Percentiles rank a stretch among this genome's conserved stretches.
Conservation (phyloP, 2,329 filamentous ascomycete genomes). For the Penicillium sp. region DNA sequence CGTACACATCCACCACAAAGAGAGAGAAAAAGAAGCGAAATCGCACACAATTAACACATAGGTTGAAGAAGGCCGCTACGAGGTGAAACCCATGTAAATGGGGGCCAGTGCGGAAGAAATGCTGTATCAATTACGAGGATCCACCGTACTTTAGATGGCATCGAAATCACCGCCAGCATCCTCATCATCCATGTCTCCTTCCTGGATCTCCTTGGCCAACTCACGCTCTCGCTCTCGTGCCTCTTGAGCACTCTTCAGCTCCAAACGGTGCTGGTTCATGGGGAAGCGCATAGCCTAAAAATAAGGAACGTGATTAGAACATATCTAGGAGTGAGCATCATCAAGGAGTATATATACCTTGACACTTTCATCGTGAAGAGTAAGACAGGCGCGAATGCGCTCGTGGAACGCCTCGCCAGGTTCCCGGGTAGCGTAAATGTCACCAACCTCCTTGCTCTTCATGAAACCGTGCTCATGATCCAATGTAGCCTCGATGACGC, state of each 20-base stretch:
- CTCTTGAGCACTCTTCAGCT: conserved; percentile 97
- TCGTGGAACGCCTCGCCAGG: conserved; percentile 97
- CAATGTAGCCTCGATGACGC: conserved; percentile 91
- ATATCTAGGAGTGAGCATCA: not conserved
- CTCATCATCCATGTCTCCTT: conserved; percentile 94
- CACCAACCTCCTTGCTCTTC: conserved; percentile 96
- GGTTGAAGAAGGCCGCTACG: conserved; percentile 22
- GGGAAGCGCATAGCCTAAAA: conserved; percentile 92
- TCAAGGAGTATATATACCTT: conserved; percentile 62
- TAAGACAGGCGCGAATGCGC: conserved; percentile 86
- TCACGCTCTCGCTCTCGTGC: conserved; percentile 95
- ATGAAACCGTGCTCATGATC: conserved; percentile 95
- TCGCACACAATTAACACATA: conserved; percentile 32
- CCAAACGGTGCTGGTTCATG: conserved; percentile 97
- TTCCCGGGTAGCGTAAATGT: conserved; percentile 94
- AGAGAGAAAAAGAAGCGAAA: conserved; percentile 13
- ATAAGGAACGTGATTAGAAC: conserved; percentile 21
- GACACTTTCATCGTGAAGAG: conserved; percentile 94
- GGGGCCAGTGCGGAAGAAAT: conserved; percentile 13
- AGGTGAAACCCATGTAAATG: conserved; percentile 16
- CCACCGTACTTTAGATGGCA: conserved; percentile 66
- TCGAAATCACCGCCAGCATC: conserved; percentile 96
- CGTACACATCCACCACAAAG: conserved; percentile 26
- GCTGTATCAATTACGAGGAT: conserved; percentile 21
- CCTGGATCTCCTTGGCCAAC: conserved; percentile 97